Evolutionary conservation across 305 asterid genomes (phyloP), one percentile per base, ranked within the genome.

Genomic region (Salvia sclarea): DNA sequence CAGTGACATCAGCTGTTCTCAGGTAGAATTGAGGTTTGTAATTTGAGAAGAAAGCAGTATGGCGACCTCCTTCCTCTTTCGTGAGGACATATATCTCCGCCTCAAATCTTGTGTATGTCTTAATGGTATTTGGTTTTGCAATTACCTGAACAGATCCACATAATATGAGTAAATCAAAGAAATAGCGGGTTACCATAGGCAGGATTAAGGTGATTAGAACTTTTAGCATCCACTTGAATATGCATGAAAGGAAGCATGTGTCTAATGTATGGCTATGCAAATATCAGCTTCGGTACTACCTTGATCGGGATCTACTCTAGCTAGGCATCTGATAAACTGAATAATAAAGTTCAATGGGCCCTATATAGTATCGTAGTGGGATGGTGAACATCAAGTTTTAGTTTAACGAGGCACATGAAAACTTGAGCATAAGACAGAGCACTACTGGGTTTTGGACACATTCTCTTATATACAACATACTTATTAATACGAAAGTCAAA

Each of bases 31-130:
- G 99, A 71, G 99, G 99, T 68, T 78, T 86, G 71, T 95, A 95
- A 73, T 95, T 95, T 62, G 98, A 88, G 84, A 95, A 89, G 75
- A 95, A 95, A 30, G 99, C 97, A 9, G 99, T 95, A 70, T 95
- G 99, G 69, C 98, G 98, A 56, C 99, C 98, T 18, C 99, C 98
- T 84, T 95, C 98, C 71, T 92, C 99, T 80, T 95, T 95, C 7
- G 99, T 92, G 54, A 95, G 97, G 57, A 92, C 99, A 57, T 95
- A 95, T 63, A 95, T 95, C 78, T 95, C 99, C 5, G 99, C 99
- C 76, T 95, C 98, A 68, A 95, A 95, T 77, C 76, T 89, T 76
- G 91, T 95, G 82, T 81, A 92, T 30, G 98, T 84, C 81, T 92
- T 95, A 24, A 92, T 81, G 44, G 91, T 78, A 58, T 81, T 81